phyloP scores from a whole-genome alignment of 805 yeast genomes.

The Candida ponderosae region DNA sequence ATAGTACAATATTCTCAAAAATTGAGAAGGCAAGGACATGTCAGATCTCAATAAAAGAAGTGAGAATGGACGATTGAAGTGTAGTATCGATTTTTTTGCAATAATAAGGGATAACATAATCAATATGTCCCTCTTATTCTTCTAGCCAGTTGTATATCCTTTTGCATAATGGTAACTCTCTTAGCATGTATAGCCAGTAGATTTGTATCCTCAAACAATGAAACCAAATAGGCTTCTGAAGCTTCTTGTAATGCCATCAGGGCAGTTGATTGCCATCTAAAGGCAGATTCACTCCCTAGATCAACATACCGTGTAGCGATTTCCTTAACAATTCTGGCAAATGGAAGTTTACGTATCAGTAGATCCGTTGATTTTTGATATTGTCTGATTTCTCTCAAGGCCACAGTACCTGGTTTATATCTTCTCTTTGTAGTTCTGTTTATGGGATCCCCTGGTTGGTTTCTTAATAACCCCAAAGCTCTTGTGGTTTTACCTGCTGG shows the following conservation, averaged over 20 bases:
- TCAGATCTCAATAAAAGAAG: no score
- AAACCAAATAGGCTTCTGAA: conserved; percentile 68
- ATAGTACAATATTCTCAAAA: no score
- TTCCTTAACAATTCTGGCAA: conserved; percentile 69
- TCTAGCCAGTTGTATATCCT: conserved; percentile 74
- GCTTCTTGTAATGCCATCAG: conserved; percentile 76
- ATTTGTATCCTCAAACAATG: conserved; percentile 70
- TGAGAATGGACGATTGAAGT: no score
- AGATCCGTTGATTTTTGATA: conserved; percentile 65
- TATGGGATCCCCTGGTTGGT: conserved; percentile 50
- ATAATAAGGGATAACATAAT: no score
- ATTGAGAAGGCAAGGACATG: no score
- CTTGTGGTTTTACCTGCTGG: conserved; percentile 10
- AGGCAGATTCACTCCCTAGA: conserved; percentile 43
- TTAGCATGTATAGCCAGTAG: conserved; percentile 73
- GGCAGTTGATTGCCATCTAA: conserved; percentile 77
- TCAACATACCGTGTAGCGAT: conserved; percentile 49
- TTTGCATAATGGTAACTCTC: conserved; percentile 80
- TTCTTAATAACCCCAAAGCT: conserved; percentile 32
- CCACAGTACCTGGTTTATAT: conserved; percentile 58
- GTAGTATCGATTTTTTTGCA: no score
- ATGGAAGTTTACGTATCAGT: conserved; percentile 63
- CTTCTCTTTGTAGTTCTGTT: conserved; percentile 21
- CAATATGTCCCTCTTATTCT: conserved; percentile 51
- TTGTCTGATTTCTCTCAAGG: conserved; percentile 59